A percentile compares a stretch with the other conserved stretches of the same genome.
These are phyloP conservation scores for Populus trichocarpa DNA, from an alignment of 441 rosid genomes.

Conservation along the genomic window DNA sequence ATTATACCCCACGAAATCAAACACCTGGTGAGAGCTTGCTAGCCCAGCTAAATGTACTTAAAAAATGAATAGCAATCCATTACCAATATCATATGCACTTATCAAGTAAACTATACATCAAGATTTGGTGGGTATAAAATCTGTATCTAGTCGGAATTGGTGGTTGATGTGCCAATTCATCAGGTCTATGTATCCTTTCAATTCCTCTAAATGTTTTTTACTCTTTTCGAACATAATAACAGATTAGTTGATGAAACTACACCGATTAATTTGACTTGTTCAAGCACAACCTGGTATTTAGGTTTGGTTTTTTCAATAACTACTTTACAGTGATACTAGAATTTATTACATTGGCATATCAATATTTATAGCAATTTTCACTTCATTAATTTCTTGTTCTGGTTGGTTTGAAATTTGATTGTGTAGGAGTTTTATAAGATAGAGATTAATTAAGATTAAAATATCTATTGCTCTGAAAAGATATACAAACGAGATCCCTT, in stretches of 20 bases:
- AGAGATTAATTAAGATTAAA: background rate
- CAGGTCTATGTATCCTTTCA: background rate
- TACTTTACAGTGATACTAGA: background rate
- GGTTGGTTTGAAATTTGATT: background rate
- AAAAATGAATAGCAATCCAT: conserved; percentile 17
- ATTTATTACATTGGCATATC: background rate
- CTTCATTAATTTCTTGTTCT: background rate
- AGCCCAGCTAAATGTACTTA: conserved; percentile 25
- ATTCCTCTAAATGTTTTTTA: background rate
- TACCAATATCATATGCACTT: conserved; percentile 2
- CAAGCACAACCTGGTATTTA: background rate
- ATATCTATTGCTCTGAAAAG: background rate
- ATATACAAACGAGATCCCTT: background rate
- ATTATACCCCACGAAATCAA: conserved; percentile 54
- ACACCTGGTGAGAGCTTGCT: conserved; percentile 23
- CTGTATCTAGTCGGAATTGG: conserved; percentile 19
- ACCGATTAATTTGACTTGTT: conserved; percentile 11
- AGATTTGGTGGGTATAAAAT: conserved; percentile 26
- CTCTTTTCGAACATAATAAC: background rate
- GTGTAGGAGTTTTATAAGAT: background rate
- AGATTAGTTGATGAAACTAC: conserved; percentile 6
- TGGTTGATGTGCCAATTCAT: conserved; percentile 17
- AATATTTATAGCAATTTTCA: background rate
- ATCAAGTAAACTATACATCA: conserved; percentile 22
- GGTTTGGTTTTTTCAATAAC: background rate